These are phyloP conservation scores for Sparassis latifolia DNA, from an alignment of 1,284 basidiomycete species.

Conservation along the genomic window DNA sequence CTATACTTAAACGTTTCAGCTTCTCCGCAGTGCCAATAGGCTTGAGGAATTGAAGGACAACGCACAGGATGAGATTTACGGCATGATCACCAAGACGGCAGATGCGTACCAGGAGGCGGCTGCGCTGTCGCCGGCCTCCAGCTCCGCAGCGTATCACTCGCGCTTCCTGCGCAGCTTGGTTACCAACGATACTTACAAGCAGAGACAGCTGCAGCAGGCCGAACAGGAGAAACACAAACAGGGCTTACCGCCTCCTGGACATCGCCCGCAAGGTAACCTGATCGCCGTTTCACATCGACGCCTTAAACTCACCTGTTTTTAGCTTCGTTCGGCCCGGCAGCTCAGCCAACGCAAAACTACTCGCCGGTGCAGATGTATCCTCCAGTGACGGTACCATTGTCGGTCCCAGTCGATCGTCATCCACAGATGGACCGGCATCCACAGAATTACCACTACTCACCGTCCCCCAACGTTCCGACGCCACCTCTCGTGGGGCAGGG, in stretches of 20 bases:
- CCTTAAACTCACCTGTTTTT: not conserved
- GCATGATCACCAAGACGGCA: constrained; percentile 57
- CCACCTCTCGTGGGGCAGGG: not conserved
- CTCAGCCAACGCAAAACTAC: not conserved
- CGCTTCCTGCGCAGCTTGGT: constrained; percentile 70
- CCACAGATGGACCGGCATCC: constrained; percentile 14
- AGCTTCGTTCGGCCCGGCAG: not conserved
- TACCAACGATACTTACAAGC: constrained; percentile 52
- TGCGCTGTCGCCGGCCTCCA: constrained; percentile 48
- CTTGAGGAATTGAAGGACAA: constrained; percentile 48
- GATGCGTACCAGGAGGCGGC: constrained; percentile 71
- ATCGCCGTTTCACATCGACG: not conserved
- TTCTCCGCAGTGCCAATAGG: constrained; percentile 56
- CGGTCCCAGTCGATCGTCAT: constrained; percentile 4
- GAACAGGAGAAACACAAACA: constrained; percentile 10
- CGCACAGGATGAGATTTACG: constrained; percentile 55
- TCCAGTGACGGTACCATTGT: not conserved
- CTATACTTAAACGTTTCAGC: constrained; percentile 29
- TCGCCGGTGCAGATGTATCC: not conserved
- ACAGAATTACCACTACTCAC: constrained; percentile 34
- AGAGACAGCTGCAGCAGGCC: constrained; percentile 9
- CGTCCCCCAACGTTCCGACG: constrained; percentile 33
- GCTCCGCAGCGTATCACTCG: constrained; percentile 58
- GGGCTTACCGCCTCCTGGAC: not conserved
- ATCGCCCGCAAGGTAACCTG: not conserved